Base-by-base conservation (phyloP, 2,329 filamentous ascomycete genomes). In the Scedosporium apiospermum region DNA sequence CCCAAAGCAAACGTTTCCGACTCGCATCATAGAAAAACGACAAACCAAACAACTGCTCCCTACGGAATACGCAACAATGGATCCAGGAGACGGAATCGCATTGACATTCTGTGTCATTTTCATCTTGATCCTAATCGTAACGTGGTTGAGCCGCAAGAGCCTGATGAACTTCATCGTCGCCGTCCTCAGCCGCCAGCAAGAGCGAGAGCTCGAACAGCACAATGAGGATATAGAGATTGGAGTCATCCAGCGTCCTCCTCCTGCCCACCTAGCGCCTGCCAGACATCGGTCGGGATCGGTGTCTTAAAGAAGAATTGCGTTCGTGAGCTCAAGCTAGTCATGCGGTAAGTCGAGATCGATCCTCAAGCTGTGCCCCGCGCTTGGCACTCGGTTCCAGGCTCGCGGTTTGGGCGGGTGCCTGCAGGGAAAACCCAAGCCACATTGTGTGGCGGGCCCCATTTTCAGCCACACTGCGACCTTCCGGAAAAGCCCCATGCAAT, bases 61-160 rank as follows among this genome's bases (percentile, higher is more conserved):
- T 21, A 49, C 14, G 5, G 41, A 38, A 12, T 16, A 46, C 9
- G 27, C 3, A 14, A 75, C 74, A 71, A 62, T 68, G 34, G 68
- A 61, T 14, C 71, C 73, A 9, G 67, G 71, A 4, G 66, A 65
- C 26, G 64, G 63, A 5, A 70, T 77, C 6, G 74, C 72, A 26
- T 64, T 75, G 57, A 61, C 75, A 4, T 51, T 76, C 27, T 62
- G 76, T 10, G 64, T 67, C 10, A 64, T 77, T 30, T 66, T 74
- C 58, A 51, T 66, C 6, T 61, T 74, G 34, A 63, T 74, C 51
- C 69, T 64, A 18, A 27, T 69, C 18, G 34, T 77, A 30, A 65
- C 63, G 57, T 76, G 69, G 67, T 70, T 70, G 51, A 66, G 70
- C 64, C 71, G 71, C 34, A 65, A 63, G 46, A 64, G 68, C 46